Conservation (phyloP, 2,329 filamentous ascomycete genomes). For the Arthroderma sp. region DNA sequence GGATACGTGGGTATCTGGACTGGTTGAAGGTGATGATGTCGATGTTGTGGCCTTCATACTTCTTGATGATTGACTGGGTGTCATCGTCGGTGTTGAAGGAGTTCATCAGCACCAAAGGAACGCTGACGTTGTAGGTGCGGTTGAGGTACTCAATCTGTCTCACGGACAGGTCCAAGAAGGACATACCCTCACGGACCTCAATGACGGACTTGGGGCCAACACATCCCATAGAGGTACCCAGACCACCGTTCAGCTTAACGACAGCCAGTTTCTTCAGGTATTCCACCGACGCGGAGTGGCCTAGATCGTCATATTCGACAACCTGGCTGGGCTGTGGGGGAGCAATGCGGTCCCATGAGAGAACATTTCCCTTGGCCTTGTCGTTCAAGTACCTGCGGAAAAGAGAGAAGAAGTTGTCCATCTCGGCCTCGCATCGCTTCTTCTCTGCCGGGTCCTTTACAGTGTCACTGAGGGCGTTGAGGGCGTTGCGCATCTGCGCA, state of each 20-base stretch:
- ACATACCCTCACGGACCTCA: slow-evolving; percentile 99
- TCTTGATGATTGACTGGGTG: slow-evolving; percentile 98
- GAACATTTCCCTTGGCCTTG: slow-evolving; percentile 92
- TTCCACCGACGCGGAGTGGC: slow-evolving; percentile 78
- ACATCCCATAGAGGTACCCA: slow-evolving; percentile 98
- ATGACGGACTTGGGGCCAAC: slow-evolving; percentile 99
- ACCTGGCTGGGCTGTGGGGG: slow-evolving; percentile 90
- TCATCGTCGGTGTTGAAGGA: slow-evolving; percentile 99
- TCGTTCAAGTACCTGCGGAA: slow-evolving; percentile 98
- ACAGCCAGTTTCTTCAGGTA: slow-evolving; percentile 97
- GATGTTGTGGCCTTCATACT: slow-evolving; percentile 99
- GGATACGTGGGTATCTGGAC: slow-evolving; percentile 92
- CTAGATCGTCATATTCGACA: slow-evolving; percentile 81
- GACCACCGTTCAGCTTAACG: slow-evolving; percentile 97
- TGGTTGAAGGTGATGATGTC: slow-evolving; percentile 99
- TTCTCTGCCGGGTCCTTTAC: slow-evolving; percentile 64
- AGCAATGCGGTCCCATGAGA: slow-evolving; percentile 95
- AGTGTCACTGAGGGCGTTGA: slow-evolving; percentile 83
- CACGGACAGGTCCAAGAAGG: slow-evolving; percentile 95
- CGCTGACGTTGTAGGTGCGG: slow-evolving; percentile 93
- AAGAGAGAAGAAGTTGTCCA: slow-evolving; percentile 99
- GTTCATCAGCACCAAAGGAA: slow-evolving; percentile 99
- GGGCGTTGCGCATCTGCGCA: slow-evolving; percentile 95
- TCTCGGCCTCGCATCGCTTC: slow-evolving; percentile 92
- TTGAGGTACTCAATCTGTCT: slow-evolving; percentile 99